Conservation (phyloP, 306 rosid species). For the Erythrophleum fordii region DNA sequence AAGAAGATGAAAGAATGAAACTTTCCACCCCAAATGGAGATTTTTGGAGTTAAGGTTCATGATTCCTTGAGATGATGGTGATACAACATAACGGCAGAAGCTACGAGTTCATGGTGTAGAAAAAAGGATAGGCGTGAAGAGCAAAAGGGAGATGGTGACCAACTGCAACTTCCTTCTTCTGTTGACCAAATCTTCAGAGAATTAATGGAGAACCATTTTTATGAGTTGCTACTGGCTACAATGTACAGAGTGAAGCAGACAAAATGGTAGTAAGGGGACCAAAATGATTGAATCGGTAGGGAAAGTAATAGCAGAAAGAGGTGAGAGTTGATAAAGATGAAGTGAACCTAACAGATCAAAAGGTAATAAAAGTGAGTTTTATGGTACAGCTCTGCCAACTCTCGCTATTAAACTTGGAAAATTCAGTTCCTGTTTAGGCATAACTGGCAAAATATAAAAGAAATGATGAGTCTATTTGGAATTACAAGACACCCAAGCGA, state of each 20-base stretch:
- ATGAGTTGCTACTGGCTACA: constrained; percentile 21
- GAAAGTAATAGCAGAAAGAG: constrained; percentile 22
- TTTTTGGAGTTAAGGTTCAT: constrained; percentile 46
- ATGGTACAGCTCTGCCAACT: constrained; percentile 44
- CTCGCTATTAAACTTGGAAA: constrained; percentile 23
- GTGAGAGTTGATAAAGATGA: constrained; percentile 38
- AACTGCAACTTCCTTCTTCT: constrained; percentile 55
- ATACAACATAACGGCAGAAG: constrained; percentile 30
- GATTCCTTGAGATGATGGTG: constrained; percentile 38
- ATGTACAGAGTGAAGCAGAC: constrained; percentile 15
- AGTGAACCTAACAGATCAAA: constrained; percentile 39
- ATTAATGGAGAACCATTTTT: background rate
- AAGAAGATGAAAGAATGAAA: constrained; percentile 41
- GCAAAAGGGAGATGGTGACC: constrained; percentile 60
- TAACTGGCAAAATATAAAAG: constrained; percentile 22
- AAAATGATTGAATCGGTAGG: background rate
- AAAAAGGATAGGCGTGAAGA: constrained; percentile 43
- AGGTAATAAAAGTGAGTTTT: constrained; percentile 34
- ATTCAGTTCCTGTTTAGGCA: constrained; percentile 17
- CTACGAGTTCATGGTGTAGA: constrained; percentile 53
- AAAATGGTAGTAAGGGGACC: background rate
- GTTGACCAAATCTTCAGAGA: constrained; percentile 63
- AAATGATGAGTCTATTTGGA: constrained; percentile 37
- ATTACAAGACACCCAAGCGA: constrained; percentile 54
- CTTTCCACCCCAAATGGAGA: constrained; percentile 51